These are phyloP conservation scores for Colletotrichum cereale DNA, from an alignment of 2,329 filamentous ascomycete species.

Conservation along the genomic window DNA sequence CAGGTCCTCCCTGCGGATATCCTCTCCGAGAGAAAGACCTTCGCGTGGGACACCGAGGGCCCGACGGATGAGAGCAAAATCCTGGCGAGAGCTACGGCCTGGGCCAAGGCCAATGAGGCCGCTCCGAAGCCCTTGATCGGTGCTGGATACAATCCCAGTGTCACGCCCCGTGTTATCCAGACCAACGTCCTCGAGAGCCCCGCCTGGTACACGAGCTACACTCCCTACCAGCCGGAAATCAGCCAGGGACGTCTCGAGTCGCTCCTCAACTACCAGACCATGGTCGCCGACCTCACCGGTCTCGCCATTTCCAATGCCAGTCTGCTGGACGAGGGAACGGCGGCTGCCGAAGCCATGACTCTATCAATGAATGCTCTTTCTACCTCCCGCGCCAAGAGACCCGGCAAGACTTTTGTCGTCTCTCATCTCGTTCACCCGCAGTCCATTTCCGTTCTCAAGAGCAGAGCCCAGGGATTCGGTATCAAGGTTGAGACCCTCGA, in stretches of 20 bases:
- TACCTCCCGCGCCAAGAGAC: slow-evolving; percentile 76
- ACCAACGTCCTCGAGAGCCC: slow-evolving; percentile 93
- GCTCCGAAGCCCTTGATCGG: slow-evolving; percentile 79
- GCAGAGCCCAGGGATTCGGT: slow-evolving; percentile 91
- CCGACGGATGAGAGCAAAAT: slow-evolving; percentile 72
- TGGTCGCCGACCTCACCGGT: slow-evolving; percentile 89
- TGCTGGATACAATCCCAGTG: slow-evolving; percentile 88
- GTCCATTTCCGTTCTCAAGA: slow-evolving; percentile 85
- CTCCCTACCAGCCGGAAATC: slow-evolving; percentile 96
- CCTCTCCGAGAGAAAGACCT: slow-evolving; percentile 74
- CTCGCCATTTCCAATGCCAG: slow-evolving; percentile 92
- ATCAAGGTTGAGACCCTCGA: slow-evolving; percentile 83
- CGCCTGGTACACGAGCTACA: slow-evolving; percentile 98
- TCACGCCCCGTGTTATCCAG: slow-evolving; percentile 90
- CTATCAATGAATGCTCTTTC: slow-evolving; percentile 85
- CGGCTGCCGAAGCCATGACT: slow-evolving; percentile 96
- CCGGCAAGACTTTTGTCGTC: slow-evolving; percentile 85
- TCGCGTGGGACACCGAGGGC: slow-evolving; percentile 62
- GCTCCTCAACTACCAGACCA: slow-evolving; percentile 93
- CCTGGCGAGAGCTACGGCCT: slow-evolving; percentile 55
- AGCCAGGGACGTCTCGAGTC: slow-evolving; percentile 95
- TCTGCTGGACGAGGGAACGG: slow-evolving; percentile 90
- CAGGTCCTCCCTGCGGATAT: slow-evolving; percentile 88
- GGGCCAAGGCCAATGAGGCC: slow-evolving; percentile 54
- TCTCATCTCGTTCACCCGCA: slow-evolving; percentile 87